Evolutionary conservation across 2,329 filamentous ascomycete genomes (phyloP).

Genomic region (Colletotrichum brevisporum): DNA sequence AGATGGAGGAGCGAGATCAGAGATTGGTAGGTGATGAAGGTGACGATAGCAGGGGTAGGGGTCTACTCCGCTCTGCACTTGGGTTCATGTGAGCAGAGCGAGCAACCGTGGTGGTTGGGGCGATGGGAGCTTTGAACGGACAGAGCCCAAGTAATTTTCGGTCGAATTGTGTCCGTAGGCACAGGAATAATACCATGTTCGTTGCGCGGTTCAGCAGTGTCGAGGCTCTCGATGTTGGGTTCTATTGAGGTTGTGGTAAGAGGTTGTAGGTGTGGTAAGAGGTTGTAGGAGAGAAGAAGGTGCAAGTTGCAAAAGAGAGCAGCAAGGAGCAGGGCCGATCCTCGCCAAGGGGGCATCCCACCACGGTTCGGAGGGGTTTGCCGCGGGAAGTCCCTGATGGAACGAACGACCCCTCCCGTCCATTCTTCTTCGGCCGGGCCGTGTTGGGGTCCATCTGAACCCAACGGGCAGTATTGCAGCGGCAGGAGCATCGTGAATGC

Average conservation of each 20-base stretch:
- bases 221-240: not conserved
- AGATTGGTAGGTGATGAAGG: constrained; percentile 14
- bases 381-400: constrained; percentile 22
- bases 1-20: not conserved
- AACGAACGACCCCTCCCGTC: constrained; percentile 29
- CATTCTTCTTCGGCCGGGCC: constrained; percentile 22
- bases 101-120: not conserved
- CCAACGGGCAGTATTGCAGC: too few relatives aligned
- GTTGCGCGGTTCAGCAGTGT: not conserved
- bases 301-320: not conserved
- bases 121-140: not conserved
- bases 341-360: constrained; percentile 26
- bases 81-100: not conserved
- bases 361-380: constrained; percentile 28
- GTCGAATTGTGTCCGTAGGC: not conserved
- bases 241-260: not conserved
- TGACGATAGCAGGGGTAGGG: constrained; percentile 2
- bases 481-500: too few relatives aligned
- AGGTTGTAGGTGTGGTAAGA: too few relatives aligned
- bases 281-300: not conserved
- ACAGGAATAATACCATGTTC: too few relatives aligned
- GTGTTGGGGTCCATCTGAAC: not conserved
- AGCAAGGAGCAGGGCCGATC: constrained; percentile 17
- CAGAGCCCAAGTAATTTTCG: not conserved
- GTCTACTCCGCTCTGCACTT: constrained; percentile 1